Evolutionary conservation across 169 alveolate genomes (phyloP), one percentile per base, ranked within the genome.

Genomic region (Plasmodium billcollinsi): DNA sequence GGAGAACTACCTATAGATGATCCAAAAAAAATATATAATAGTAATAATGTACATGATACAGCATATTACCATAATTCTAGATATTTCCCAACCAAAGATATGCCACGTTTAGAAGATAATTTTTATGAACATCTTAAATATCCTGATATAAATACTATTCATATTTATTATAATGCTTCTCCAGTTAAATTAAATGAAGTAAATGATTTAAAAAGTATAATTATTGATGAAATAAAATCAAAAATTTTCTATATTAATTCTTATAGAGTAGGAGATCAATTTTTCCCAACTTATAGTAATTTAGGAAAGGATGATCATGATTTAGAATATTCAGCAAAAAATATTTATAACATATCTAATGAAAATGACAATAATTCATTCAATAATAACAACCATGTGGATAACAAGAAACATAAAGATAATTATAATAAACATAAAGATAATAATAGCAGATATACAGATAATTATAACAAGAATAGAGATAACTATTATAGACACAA

Each of bases 231-330:
- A 56, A 49, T 83, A 18, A 69, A 83, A 29, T 52, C 91, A 15
- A 83, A 83, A 43, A 62, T 83, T 54, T 67, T 59, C 24, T 50
- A 58, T 62, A 83, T 83, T 15, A 83, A 83, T n/a, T 83, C 91
- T 14, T 69, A 69, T 50, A 43, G 73, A 83, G 59, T 83, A 45
- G 83, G 83, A 24, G 58, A 83, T 15, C 91, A 83, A 50, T 56
- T 83, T 67, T 83, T 83, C 83, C 58, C 71, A 3, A 83, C 73
- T 2, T 83, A 83, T 49, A 70, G 85, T 49, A 69, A 83, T 26
- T 47, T 33, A 45, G 91, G 80, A 45, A 69, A 67, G 45, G 91
- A 83, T 62, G 83, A 83, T 11, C 91, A 83, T 50, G 91, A 83
- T 29, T 26, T 83, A 39, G 73, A 67, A 83, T 8, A 65, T 14